These are phyloP conservation scores for Whalleya microplaca DNA, from an alignment of 2,329 filamentous ascomycete genomes.

Conservation along the genomic window DNA sequence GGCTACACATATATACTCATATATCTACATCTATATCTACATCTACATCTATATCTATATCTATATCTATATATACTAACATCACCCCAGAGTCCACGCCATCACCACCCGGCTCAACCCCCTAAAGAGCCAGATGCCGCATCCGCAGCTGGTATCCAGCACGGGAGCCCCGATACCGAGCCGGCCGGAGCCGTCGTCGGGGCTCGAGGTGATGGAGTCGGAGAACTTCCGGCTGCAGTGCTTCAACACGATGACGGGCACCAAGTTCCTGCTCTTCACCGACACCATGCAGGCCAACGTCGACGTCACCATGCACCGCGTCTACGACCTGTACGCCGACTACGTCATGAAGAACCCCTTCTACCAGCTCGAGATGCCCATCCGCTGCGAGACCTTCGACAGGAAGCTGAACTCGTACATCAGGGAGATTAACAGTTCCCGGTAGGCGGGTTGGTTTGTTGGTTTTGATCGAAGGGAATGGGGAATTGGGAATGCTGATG, in stretches of 20 bases:
- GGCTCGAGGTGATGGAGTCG: constrained; percentile 90
- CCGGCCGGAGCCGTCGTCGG: constrained; percentile 69
- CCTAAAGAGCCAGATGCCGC: constrained; percentile 42
- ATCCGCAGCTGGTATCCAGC: constrained; percentile 30
- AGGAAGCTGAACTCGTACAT: constrained; percentile 81
- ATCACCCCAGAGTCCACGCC: constrained; percentile 62
- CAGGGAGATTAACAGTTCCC: constrained; percentile 67
- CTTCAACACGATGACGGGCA: constrained; percentile 92
- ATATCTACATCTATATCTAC: not conserved
- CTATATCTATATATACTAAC: constrained; percentile 16
- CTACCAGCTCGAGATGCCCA: constrained; percentile 96
- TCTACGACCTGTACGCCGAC: constrained; percentile 95
- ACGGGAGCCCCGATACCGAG: constrained; percentile 39
- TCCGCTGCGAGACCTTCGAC: constrained; percentile 94
- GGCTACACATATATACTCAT: not conserved
- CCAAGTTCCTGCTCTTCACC: constrained; percentile 94
- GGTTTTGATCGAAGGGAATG: too few species aligned
- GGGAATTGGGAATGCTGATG: too few species aligned
- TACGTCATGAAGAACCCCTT: constrained; percentile 99
- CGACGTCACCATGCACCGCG: constrained; percentile 78
- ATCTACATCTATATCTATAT: not conserved
- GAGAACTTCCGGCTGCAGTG: constrained; percentile 95
- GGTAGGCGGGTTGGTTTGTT: constrained; percentile 45
- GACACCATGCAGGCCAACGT: constrained; percentile 86
- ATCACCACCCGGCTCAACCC: constrained; percentile 68